phyloP scores from a whole-genome alignment of 345 rosid genomes.

The Syzygium jambos region DNA sequence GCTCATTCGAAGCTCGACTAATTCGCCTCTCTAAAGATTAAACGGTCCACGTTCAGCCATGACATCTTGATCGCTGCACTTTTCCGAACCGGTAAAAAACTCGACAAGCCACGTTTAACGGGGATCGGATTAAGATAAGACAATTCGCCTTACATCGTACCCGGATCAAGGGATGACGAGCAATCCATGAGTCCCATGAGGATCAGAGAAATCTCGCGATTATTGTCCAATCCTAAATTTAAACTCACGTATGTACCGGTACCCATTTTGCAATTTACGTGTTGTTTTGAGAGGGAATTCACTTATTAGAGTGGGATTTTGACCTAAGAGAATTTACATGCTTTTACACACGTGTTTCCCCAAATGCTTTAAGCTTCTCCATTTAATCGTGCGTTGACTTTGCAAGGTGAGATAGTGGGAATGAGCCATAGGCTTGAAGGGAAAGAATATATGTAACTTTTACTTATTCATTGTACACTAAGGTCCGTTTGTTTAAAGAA shows the following conservation, averaged over 20 bases:
- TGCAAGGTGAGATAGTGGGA: not conserved
- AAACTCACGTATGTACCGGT: not conserved
- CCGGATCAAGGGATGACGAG: not conserved
- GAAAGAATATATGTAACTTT: not conserved
- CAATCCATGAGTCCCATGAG: not conserved
- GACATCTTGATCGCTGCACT: not conserved
- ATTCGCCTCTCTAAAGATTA: not conserved
- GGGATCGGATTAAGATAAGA: not conserved
- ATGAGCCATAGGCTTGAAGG: not conserved
- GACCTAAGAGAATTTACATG: not conserved
- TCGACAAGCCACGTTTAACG: not conserved
- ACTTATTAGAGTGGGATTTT: not conserved
- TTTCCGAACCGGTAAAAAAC: not conserved
- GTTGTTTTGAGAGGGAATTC: not conserved
- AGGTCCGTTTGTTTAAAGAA: not conserved
- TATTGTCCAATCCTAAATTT: not conserved
- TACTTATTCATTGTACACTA: not conserved
- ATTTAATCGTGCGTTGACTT: not conserved
- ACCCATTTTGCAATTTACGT: not conserved
- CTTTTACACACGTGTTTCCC: not conserved
- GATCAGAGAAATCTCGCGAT: not conserved
- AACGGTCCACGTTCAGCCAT: not conserved
- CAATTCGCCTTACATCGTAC: not conserved
- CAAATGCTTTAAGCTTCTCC: not conserved
- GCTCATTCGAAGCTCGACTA: not conserved